phyloP scores from a whole-genome alignment of 352 stramenopile genomes.

The Globisporangium radiosum region DNA sequence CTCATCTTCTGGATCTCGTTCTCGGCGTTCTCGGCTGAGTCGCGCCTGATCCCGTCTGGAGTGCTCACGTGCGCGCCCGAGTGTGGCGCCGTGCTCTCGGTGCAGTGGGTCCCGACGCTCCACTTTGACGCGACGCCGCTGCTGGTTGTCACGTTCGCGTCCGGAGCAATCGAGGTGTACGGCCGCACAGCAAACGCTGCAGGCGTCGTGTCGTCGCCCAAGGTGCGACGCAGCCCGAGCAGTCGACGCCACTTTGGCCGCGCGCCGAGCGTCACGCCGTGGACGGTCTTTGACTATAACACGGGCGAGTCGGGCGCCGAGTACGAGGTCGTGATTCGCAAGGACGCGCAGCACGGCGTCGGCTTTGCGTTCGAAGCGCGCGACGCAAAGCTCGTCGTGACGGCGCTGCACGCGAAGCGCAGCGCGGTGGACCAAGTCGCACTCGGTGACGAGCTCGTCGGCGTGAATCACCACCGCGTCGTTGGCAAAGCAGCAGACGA shows the following conservation, averaged over 20 bases:
- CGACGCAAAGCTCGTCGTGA: conserved; percentile 34
- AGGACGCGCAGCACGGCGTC: conserved; percentile 21
- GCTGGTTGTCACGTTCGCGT: conserved; percentile 56
- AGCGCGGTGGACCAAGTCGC: conserved; percentile 6
- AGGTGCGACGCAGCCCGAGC: conserved; percentile 11
- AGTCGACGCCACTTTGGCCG: conserved; percentile 15
- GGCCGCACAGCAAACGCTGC: conserved; percentile 40
- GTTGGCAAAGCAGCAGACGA: conserved; percentile 29
- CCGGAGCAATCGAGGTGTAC: conserved; percentile 59
- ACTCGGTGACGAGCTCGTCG: conserved; percentile 55
- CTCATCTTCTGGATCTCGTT: conserved; percentile 83
- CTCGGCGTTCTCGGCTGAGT: conserved; percentile 73
- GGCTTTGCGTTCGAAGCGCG: conserved; percentile 39
- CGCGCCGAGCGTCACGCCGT: conserved; percentile 53
- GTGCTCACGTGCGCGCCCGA: conserved; percentile 46
- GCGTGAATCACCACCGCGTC: conserved; percentile 49
- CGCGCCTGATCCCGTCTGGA: conserved; percentile 70
- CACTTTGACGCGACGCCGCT: conserved; percentile 79
- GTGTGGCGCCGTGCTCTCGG: conserved; percentile 50
- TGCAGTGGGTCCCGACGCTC: conserved; percentile 74
- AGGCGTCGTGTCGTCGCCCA: conserved; percentile 54
- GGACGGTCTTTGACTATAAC: conserved; percentile 65
- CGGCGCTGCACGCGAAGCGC: conserved; percentile 16
- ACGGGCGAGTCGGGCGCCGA: conserved; percentile 60
- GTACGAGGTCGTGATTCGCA: conserved; percentile 58